Evolutionary conservation across 306 rosid species (phyloP), one percentile per base, ranked within the genome.

Genomic region (Vigna mungo): DNA sequence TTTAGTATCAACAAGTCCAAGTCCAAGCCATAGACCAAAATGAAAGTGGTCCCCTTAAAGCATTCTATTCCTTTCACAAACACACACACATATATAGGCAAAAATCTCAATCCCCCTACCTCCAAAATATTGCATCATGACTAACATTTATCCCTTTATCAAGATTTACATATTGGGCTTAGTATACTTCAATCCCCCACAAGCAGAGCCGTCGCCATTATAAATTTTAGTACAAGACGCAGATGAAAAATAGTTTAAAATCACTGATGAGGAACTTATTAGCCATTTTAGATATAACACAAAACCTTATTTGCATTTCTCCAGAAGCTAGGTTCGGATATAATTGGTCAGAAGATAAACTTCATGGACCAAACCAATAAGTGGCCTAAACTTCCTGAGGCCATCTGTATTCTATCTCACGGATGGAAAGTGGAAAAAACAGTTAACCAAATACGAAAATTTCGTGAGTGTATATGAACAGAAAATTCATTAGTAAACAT

Each of bases 401-500:
- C 8, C 14, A 70, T 14, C 65, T 48, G 48, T 67, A 56, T 81
- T 21, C 59, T 21, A 66, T 21, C 46, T 68, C 6, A 49, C 56
- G 52, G 7, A 49, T 20, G 66, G 58, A 67, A 77, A 46, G 41
- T 20, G 65, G 56, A 67, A 77, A 46, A 23, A 63, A 60, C 61
- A 55, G 64, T 71, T 69, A 72, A 64, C 58, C 56, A 65, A 51
- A 67, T 68, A 56, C 52, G 48, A 54, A 80, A 81, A 59, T 72
- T n/a, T 37, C 25, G 48, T 13, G 72, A 62, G 77, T 66, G 80
- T 47, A 78, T 75, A 80, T 77, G 43, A 82, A 85, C 78, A 83
- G 71, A 66, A 64, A 81, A 74, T 87, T 80, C 90, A 74, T 73
- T 70, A 82, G 88, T 55, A 74, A 74, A 83, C 85, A 85, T 72